phyloP scores from a whole-genome alignment of 345 rosid genomes.

The Mangifera indica region DNA sequence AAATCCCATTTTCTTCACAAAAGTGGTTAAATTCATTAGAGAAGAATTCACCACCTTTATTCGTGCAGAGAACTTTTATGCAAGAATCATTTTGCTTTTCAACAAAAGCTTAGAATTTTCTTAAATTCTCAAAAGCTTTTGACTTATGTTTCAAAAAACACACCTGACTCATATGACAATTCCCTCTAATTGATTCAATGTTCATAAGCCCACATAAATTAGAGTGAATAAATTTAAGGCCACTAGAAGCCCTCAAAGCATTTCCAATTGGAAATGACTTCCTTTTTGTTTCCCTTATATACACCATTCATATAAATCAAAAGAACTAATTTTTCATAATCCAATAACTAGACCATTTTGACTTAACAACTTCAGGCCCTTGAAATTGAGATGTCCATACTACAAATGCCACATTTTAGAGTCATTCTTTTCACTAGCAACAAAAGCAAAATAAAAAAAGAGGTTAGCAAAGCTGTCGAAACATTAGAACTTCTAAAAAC shows the following conservation, averaged over 20 bases:
- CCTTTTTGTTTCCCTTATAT: neutral
- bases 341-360: slow-evolving; percentile 3
- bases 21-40: neutral
- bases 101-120: neutral
- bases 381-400: neutral
- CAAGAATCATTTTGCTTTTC: neutral
- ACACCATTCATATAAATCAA: slow-evolving; percentile 11
- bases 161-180: neutral
- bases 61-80: neutral
- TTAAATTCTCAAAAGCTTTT: neutral
- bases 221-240: slow-evolving; percentile 10
- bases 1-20: too few species aligned
- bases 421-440: neutral
- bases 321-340: neutral
- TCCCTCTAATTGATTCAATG: neutral
- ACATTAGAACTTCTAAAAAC: too few species aligned
- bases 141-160: neutral
- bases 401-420: slow-evolving; percentile 1
- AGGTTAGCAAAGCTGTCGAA: too few species aligned
- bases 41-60: neutral
- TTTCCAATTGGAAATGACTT: slow-evolving; percentile 9
- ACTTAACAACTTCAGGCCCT: neutral
- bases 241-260: neutral
- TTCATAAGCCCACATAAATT: neutral
- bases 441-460: neutral